Evolutionary conservation across 805 yeast genomes (phyloP), one percentile per base, ranked within the genome.

Genomic region (Saturnispora kantuleensis): DNA sequence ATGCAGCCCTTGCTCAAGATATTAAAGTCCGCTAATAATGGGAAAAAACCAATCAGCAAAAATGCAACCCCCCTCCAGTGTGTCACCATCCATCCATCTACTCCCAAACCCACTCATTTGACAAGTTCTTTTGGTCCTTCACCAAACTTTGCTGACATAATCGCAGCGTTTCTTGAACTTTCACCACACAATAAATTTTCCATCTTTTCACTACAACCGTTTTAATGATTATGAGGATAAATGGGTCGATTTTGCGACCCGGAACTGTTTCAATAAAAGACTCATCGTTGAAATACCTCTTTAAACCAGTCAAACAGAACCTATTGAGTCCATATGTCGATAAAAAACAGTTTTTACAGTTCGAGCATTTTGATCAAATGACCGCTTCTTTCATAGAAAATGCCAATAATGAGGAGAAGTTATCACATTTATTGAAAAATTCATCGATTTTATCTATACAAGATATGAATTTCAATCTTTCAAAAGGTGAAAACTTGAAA

Each of bases 381-480:
- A n/a, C 17, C 13, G 9, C 37, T 15, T 16, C 15, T 34, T 16
- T 5, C 12, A 34, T 5, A 21, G n/a, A 10, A 17, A 29, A 17
- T 30, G 40, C 35, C 4, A 15, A 4, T 2, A 42, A 42, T 31
- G 13, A 15, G 3, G 26, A 16, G 5, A 42, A 33, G 13, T 21
- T 40, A 12, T 13, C 12, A 5, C 28, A 40, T 26, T 21, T 40
- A 26, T 13, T 40, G 28, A 28, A 40, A 13, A 33, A 40, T 33
- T 8, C 10, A 31, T 10, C 11, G 6, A 40, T 10, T 2, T n/a
- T 18, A 16, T 21, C 13, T 11, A 15, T 41, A 12, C 30, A 33
- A n/a, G 46, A 43, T 28, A n/a, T 43, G 34, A 33, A 38, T 21
- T 43, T 43, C 16, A 32, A 43, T 15, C 34, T 32, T 16, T 12